Evolutionary conservation across 306 rosid species (phyloP).

Genomic region (Pachyrhizus erosus): DNA sequence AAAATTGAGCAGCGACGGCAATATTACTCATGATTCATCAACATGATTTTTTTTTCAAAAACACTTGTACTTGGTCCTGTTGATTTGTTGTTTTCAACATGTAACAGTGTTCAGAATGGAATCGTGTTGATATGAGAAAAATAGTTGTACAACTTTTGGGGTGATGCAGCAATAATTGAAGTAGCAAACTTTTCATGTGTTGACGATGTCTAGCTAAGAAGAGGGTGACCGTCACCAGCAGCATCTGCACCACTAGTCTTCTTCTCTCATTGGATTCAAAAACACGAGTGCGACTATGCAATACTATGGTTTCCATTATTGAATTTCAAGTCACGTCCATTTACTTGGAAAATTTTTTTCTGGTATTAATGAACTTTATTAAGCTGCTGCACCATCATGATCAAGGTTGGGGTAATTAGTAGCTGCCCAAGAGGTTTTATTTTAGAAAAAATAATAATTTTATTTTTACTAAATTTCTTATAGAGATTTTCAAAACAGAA

Average conservation of each 20-base stretch:
- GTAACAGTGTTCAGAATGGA: neutral
- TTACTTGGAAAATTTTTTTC: neutral
- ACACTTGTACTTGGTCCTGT: neutral
- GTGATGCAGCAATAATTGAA: constrained; percentile 34
- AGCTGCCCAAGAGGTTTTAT: neutral
- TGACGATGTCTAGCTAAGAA: neutral
- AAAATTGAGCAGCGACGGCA: neutral
- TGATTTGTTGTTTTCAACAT: constrained; percentile 14
- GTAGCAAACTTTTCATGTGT: neutral
- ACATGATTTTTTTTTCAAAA: neutral
- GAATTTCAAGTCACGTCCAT: constrained; percentile 70
- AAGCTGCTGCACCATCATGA: neutral
- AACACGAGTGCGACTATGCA: neutral
- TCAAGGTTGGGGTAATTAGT: neutral
- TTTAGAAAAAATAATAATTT: neutral
- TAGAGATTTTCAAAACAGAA: neutral
- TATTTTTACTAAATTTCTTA: neutral
- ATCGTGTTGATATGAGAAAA: neutral
- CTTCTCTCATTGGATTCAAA: constrained; percentile 18
- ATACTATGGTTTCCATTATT: constrained; percentile 68
- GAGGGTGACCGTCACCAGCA: neutral
- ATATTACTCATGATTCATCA: neutral
- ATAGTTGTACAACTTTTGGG: constrained; percentile 46
- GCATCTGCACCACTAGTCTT: neutral
- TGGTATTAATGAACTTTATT: neutral